phyloP scores from a whole-genome alignment of 192 early-diverging fungal species.

The Geosiphon pyriformis region DNA sequence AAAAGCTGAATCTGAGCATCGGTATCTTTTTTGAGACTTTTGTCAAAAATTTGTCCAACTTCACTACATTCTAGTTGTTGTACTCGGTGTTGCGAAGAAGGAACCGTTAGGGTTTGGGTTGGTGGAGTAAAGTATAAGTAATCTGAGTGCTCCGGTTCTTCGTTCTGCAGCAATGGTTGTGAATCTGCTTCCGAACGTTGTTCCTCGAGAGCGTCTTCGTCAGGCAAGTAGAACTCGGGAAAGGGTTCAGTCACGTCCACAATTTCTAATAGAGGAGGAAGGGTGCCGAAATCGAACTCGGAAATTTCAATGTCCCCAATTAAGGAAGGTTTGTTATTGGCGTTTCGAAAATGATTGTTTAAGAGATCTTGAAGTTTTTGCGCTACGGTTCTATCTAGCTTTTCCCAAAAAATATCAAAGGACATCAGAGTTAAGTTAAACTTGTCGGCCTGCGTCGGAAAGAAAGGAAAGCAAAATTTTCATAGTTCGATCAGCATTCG shows the following conservation, averaged over 20 bases:
- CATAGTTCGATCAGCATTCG: no score
- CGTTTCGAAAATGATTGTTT: conserved; percentile 15
- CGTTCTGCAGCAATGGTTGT: not conserved
- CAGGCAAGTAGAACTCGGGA: conserved; percentile 64
- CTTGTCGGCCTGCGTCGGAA: no score
- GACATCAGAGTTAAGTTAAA: no score
- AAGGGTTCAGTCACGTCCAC: conserved; percentile 69
- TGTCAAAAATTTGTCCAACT: conserved; percentile 5
- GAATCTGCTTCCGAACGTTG: not conserved
- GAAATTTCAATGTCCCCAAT: conserved; percentile 67
- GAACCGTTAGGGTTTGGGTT: not conserved
- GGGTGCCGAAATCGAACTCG: conserved; percentile 60
- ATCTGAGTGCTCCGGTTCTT: not conserved
- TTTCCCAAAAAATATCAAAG: conserved; percentile 27
- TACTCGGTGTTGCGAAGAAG: not conserved
- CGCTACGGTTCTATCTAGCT: conserved; percentile 18
- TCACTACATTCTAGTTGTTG: conserved; percentile 4
- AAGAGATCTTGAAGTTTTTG: conserved; percentile 22
- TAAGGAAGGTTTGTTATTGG: conserved; percentile 51
- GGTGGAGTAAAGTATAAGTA: not conserved
- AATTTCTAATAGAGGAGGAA: conserved; percentile 64
- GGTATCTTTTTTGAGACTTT: conserved; percentile 42
- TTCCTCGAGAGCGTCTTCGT: conserved; percentile 31
- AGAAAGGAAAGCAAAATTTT: no score
- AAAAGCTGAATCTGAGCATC: conserved; percentile 62